Evolutionary conservation across 2,329 filamentous ascomycete species (phyloP).

Genomic region (Exophiala mesophila): DNA sequence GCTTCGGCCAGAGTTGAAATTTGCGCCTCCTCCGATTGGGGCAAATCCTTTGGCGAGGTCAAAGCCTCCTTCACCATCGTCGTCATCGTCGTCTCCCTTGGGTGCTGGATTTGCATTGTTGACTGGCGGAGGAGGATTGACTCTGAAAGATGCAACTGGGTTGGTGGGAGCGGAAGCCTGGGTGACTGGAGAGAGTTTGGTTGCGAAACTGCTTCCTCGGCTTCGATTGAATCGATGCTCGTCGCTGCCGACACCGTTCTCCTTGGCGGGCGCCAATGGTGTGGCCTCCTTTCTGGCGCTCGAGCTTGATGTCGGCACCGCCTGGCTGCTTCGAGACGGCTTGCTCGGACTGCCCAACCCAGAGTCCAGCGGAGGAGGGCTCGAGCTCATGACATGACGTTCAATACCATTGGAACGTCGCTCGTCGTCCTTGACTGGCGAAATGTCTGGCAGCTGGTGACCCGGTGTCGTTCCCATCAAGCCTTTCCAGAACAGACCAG

Average conservation of each 20-base stretch:
- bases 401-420: constrained; percentile 29
- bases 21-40: constrained; percentile 36
- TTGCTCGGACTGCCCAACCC: constrained; percentile 41
- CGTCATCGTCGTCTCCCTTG: constrained; percentile 27
- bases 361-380: constrained; percentile 44
- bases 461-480: constrained; percentile 34
- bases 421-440: constrained; percentile 41
- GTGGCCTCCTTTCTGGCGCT: constrained; percentile 31
- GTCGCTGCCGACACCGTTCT: constrained; percentile 7
- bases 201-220: constrained; percentile 1
- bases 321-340: constrained; percentile 28
- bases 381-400: constrained; percentile 40
- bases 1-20: constrained; percentile 22
- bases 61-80: constrained; percentile 42
- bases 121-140: constrained; percentile 6
- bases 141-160: constrained; percentile 1
- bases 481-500: constrained; percentile 44
- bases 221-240: constrained; percentile 7
- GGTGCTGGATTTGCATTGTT: constrained; percentile 10
- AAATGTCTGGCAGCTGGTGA: constrained; percentile 37
- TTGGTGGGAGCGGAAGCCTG: not conserved
- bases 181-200: not conserved
- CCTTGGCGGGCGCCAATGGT: not conserved
- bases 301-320: constrained; percentile 29
- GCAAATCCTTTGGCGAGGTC: constrained; percentile 46